A percentile compares a stretch with the other conserved stretches of the same genome.
Evolutionary conservation across 768 basidiomycete genomes (phyloP).

Genomic region (Russula dissimulans): DNA sequence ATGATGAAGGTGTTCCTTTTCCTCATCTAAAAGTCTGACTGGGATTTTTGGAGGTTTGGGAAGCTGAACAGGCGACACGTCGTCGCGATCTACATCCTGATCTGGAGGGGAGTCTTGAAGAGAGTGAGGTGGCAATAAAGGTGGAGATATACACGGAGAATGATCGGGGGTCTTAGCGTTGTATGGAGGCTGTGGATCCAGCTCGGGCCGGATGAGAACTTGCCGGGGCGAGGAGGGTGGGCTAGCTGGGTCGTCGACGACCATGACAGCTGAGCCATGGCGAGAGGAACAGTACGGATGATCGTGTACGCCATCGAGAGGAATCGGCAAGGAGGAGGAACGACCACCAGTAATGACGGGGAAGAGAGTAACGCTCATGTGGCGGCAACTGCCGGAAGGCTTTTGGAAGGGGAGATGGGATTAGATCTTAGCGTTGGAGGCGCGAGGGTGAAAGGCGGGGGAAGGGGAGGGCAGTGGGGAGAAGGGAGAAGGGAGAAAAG

Average conservation of each 20-base stretch:
- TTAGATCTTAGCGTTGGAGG: neutral
- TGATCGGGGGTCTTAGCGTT: neutral
- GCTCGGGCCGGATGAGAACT: conserved; percentile 2
- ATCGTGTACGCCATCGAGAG: neutral
- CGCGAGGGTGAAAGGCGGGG: neutral
- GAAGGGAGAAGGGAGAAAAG: neutral
- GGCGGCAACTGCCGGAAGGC: neutral
- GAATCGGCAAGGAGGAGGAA: conserved; percentile 16
- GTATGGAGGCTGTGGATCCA: conserved; percentile 9
- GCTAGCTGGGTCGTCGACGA: conserved; percentile 11
- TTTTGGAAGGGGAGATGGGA: neutral
- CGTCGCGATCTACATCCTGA: conserved; percentile 12
- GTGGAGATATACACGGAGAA: conserved; percentile 7
- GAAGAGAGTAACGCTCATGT: conserved; percentile 11
- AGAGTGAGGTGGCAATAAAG: conserved; percentile 8
- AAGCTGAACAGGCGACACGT: conserved; percentile 17
- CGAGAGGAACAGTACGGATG: conserved; percentile 4
- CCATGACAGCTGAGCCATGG: conserved; percentile 15
- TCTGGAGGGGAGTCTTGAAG: conserved; percentile 8
- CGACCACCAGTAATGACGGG: conserved; percentile 5
- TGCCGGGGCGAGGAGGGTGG: conserved; percentile 12
- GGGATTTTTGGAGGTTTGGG: conserved; percentile 30
- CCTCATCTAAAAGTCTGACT: conserved; percentile 56
- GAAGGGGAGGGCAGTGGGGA: neutral
- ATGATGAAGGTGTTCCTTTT: conserved; percentile 54